A percentile compares a stretch with the other conserved stretches of the same genome.
Evolutionary conservation across 2,329 filamentous ascomycete genomes (phyloP).

Genomic region (Pyrenochaeta sp.): DNA sequence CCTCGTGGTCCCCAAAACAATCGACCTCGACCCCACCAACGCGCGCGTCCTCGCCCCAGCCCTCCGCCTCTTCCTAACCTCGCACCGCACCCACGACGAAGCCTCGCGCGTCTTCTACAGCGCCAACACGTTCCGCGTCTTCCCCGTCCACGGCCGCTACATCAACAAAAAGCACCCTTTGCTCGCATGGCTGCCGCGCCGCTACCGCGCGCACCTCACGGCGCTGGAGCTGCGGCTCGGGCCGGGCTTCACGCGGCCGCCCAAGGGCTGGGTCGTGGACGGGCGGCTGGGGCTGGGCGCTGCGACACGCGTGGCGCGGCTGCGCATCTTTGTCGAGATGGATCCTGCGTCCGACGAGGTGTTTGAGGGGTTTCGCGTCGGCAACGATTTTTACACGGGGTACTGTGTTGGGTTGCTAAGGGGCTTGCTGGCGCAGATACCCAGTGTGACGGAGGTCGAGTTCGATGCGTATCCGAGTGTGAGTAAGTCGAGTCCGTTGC

Average conservation of each 20-base stretch:
- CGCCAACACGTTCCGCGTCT: constrained; percentile 61
- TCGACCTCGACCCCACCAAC: constrained; percentile 73
- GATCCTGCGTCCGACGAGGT: constrained; percentile 71
- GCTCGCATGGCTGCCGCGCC: constrained; percentile 68
- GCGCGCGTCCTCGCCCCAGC: constrained; percentile 65
- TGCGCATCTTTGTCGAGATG: constrained; percentile 74
- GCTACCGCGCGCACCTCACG: constrained; percentile 67
- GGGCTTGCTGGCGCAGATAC: constrained; percentile 64
- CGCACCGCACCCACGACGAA: constrained; percentile 58
- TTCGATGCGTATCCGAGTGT: constrained; percentile 75
- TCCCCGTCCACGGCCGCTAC: constrained; percentile 62
- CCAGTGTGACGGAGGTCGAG: constrained; percentile 65
- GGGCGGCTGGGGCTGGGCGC: constrained; percentile 68
- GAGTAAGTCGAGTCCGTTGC: constrained; percentile 69
- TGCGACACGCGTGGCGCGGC: constrained; percentile 63
- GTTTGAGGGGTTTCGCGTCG: constrained; percentile 72
- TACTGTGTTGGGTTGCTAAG: constrained; percentile 68
- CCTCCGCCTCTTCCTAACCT: constrained; percentile 73
- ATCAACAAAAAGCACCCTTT: constrained; percentile 78
- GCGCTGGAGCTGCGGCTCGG: constrained; percentile 75
- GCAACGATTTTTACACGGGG: constrained; percentile 72
- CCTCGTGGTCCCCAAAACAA: constrained; percentile 59
- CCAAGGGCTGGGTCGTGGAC: constrained; percentile 73
- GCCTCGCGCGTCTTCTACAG: constrained; percentile 61
- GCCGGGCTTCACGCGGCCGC: constrained; percentile 75